Percentiles rank a stretch among this genome's conserved stretches.
phyloP scores from a whole-genome alignment of 2,329 filamentous ascomycete genomes.

The Lasiodiplodia hormozganensis region DNA sequence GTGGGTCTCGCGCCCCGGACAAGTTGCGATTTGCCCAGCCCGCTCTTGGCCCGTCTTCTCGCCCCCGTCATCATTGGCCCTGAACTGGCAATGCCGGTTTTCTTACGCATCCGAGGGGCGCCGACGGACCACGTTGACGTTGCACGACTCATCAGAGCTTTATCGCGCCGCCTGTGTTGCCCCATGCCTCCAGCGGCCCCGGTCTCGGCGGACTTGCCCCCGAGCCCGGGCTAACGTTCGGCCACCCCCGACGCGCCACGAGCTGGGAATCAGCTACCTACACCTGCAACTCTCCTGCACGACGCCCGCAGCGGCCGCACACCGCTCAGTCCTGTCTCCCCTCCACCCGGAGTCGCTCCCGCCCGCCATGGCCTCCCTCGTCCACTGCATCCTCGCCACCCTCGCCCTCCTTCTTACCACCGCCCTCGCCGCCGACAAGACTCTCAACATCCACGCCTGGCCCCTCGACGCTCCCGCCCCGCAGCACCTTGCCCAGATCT shows the following conservation, averaged over 20 bases:
- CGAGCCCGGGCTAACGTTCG: not conserved
- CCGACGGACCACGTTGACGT: conserved; percentile 27
- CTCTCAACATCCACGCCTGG: conserved; percentile 46
- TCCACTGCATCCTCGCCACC: conserved; percentile 28
- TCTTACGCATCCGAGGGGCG: conserved; percentile 11
- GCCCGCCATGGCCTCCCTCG: conserved; percentile 46
- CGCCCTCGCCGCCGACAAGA: conserved; percentile 48
- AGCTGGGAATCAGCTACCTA: conserved; percentile 3
- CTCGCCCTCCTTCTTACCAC: conserved; percentile 51
- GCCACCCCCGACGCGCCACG: conserved; percentile 1
- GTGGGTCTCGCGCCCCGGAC: conserved; percentile 18
- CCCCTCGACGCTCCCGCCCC: conserved; percentile 38
- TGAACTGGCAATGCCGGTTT: conserved; percentile 1
- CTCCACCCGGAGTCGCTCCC: not conserved
- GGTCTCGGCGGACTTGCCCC: conserved; percentile 9
- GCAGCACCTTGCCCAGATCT: conserved; percentile 40
- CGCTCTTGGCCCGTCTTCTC: conserved; percentile 10
- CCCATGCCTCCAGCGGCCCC: not conserved
- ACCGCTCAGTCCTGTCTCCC: not conserved
- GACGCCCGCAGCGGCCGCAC: not conserved
- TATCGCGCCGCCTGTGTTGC: not conserved
- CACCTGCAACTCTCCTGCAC: conserved; percentile 10
- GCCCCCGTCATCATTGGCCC: conserved; percentile 16
- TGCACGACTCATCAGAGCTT: conserved; percentile 20
- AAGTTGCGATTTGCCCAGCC: conserved; percentile 22